A percentile compares a stretch with the other conserved stretches of the same genome.
phyloP scores from a whole-genome alignment of 2,329 filamentous ascomycete genomes.

The Botryosphaeria agaves region DNA sequence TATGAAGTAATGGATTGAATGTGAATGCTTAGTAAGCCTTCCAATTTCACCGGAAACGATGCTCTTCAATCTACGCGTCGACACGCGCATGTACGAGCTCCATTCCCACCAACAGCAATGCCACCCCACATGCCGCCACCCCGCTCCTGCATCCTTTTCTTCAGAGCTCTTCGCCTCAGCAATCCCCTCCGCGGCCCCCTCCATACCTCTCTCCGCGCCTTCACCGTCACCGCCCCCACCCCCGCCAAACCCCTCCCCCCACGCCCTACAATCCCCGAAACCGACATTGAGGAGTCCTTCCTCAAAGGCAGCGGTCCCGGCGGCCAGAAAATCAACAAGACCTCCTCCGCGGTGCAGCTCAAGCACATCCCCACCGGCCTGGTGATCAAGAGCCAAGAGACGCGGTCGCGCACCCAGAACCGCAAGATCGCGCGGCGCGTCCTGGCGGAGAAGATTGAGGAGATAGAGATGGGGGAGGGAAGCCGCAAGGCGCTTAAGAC shows the following conservation, averaged over 20 bases:
- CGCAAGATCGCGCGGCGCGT: slow-evolving; percentile 66
- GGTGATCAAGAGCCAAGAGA: slow-evolving; percentile 87
- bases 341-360: slow-evolving; percentile 82
- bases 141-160: no score
- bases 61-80: no score
- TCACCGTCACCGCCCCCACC: slow-evolving; percentile 7
- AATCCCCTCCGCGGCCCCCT: slow-evolving; percentile 1
- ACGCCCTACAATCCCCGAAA: slow-evolving; percentile 56
- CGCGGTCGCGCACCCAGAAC: slow-evolving; percentile 73
- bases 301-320: slow-evolving; percentile 85
- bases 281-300: slow-evolving; percentile 69
- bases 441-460: slow-evolving; percentile 62
- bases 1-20: no score
- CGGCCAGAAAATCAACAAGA: slow-evolving; percentile 99
- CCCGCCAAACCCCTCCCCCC: slow-evolving; percentile 51
- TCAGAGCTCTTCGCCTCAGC: background rate
- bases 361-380: slow-evolving; percentile 81
- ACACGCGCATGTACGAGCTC: no score
- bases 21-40: no score
- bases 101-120: no score
- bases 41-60: no score
- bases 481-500: slow-evolving; percentile 49
- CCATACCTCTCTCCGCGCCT: slow-evolving; percentile 6
- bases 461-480: slow-evolving; percentile 50
- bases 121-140: no score